phyloP scores from a whole-genome alignment of 768 basidiomycete genomes.

The Hygrophorus russula region DNA sequence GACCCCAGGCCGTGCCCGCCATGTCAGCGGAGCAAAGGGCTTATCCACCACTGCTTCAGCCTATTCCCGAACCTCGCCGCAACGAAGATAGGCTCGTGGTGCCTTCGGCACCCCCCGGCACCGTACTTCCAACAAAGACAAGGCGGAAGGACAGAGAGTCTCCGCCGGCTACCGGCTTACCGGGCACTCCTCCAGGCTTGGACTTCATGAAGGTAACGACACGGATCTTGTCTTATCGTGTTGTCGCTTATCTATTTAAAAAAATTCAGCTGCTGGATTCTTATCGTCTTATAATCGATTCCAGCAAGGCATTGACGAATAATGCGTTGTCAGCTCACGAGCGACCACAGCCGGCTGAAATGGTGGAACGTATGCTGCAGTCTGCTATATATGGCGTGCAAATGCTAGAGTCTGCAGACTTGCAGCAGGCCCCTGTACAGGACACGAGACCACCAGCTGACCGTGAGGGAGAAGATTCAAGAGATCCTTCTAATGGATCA shows the following conservation, averaged over 20 bases:
- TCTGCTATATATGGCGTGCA: slow-evolving; percentile 30
- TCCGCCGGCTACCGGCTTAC: background rate
- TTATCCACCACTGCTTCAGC: background rate
- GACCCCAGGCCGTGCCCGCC: slow-evolving; percentile 4
- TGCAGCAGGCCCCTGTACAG: slow-evolving; percentile 7
- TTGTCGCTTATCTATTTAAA: background rate
- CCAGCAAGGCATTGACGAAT: slow-evolving; percentile 4
- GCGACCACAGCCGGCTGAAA: slow-evolving; percentile 15
- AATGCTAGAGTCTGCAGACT: slow-evolving; percentile 31
- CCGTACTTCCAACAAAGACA: slow-evolving; percentile 1
- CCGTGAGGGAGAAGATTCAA: background rate
- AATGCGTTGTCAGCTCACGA: background rate
- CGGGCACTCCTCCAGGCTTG: slow-evolving; percentile 4
- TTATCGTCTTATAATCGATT: slow-evolving; percentile 7
- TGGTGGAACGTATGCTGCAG: slow-evolving; percentile 31
- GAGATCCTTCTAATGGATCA: background rate
- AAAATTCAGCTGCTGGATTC: slow-evolving; percentile 6
- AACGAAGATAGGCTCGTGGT: background rate
- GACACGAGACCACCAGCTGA: slow-evolving; percentile 2
- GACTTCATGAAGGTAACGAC: slow-evolving; percentile 9
- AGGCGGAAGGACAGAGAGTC: slow-evolving; percentile 6
- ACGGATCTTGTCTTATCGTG: background rate
- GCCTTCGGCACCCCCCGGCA: background rate
- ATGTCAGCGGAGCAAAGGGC: slow-evolving; percentile 1
- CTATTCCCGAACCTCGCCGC: slow-evolving; percentile 5